Percentiles rank a stretch among this genome's conserved stretches.
Evolutionary conservation across 805 yeast genomes (phyloP).

Genomic region (Saccharomyces mikatae): DNA sequence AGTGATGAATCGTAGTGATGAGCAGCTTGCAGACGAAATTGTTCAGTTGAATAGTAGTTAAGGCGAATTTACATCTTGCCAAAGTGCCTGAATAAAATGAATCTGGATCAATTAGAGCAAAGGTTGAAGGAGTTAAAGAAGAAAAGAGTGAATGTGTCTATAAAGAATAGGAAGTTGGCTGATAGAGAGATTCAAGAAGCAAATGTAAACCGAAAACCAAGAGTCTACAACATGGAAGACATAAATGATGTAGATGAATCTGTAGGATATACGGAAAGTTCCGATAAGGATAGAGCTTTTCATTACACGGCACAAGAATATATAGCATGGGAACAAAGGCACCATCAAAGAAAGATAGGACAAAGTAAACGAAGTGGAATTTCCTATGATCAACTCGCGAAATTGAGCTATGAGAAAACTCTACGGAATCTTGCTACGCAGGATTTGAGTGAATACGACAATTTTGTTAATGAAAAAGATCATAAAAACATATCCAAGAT

Average conservation of each 20-base stretch:
- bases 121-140: constrained; percentile 15
- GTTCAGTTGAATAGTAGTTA: not conserved
- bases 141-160: constrained; percentile 11
- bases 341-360: constrained; percentile 5
- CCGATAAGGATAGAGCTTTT: not conserved
- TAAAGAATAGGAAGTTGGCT: constrained; percentile 19
- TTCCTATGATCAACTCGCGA: constrained; percentile 19
- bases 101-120: constrained; percentile 7
- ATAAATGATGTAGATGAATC: constrained; percentile 1
- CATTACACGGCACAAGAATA: constrained; percentile 20
- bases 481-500: not conserved
- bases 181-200: constrained; percentile 9
- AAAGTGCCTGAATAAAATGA: constrained; percentile 1
- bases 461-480: constrained; percentile 1
- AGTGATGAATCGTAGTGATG: not conserved
- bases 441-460: constrained; percentile 10
- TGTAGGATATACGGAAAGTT: not conserved
- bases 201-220: constrained; percentile 14
- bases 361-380: constrained; percentile 2
- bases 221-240: constrained; percentile 19
- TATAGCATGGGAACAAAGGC: constrained; percentile 17
- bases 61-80: not conserved
- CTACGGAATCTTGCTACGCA: not conserved
- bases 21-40: not conserved
- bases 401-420: constrained; percentile 22